Evolutionary conservation across 2,329 filamentous ascomycete species (phyloP), one percentile per base, ranked within the genome.

Genomic region (Didymella sp.): DNA sequence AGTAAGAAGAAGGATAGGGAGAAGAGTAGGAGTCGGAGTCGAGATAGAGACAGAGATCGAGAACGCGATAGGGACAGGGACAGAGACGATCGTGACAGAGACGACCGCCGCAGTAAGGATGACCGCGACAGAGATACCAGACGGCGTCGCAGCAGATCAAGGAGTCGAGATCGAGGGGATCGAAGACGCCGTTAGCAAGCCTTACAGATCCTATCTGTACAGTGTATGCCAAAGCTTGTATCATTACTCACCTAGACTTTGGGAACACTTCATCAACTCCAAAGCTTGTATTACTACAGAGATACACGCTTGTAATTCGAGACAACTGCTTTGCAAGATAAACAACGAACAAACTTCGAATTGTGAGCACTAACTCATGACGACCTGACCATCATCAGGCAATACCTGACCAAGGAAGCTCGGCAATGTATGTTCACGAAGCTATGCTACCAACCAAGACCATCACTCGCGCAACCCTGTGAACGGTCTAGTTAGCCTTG

Each of bases 1-100:
- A 62, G 66, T 33, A 69, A 80, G 43, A 55, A 67, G n/a, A 61
- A 58, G 11, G 70, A 64, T 12, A 62, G 58, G 43, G 70, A 65
- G 37, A 58, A 62, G 25, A 66, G 63, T 27, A 61, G 63, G 19
- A 61, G 65, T 37, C 46, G 61, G 24, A 62, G 59, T 43, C 50
- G 65, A 9, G 53, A 46, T 30, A 38, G 56, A 21, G 51, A 51
- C 13, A 45, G 59, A 37, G 33, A 37, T 19, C 33, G 33, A 11
- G 33, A 35, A 7, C 33, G n/a, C 2, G 53, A 56, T 33, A 47
- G 56, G 15, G 48, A 44, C 24, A 25, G 60, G n/a, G 46, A 57
- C 13, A 11, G 56, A 58, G 24, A 54, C 43, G 30, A 57, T 43
- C 21, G 63, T 35, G 60, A 64, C 21, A 51, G 62, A 25, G 65